Conservation (phyloP, 495 filamentous ascomycete species). For the Penicillium herquei region DNA sequence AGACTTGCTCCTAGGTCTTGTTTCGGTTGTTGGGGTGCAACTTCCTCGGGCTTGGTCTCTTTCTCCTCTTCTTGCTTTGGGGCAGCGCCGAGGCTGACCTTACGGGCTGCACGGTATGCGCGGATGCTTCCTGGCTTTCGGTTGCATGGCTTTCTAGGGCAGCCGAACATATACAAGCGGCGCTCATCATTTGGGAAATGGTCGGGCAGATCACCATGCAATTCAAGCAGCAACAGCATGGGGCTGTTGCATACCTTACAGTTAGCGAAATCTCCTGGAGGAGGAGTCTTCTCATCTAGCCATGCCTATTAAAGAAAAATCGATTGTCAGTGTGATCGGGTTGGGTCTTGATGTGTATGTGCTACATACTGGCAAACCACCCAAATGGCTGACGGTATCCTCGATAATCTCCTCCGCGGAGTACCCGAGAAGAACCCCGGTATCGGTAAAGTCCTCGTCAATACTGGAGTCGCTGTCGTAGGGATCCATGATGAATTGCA, state of each 20-base stretch:
- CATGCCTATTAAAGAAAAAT: conserved; percentile 60
- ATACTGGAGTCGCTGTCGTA: conserved; percentile 76
- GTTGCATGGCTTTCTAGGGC: conserved; percentile 74
- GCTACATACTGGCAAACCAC: conserved; percentile 73
- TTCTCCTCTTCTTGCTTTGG: conserved; percentile 30
- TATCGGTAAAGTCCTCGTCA: conserved; percentile 75
- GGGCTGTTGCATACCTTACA: conserved; percentile 86
- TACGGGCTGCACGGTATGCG: conserved; percentile 63
- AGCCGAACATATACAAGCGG: conserved; percentile 80
- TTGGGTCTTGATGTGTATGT: not conserved
- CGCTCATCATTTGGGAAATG: conserved; percentile 82
- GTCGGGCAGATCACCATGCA: conserved; percentile 88
- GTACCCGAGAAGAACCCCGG: conserved; percentile 88
- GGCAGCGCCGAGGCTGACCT: conserved; percentile 26
- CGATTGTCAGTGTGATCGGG: conserved; percentile 6
- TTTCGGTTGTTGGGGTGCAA: conserved; percentile 30
- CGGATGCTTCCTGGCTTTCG: conserved; percentile 78
- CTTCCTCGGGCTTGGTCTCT: conserved; percentile 23
- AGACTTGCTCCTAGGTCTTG: conserved; percentile 57
- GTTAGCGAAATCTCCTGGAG: conserved; percentile 75
- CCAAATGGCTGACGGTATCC: conserved; percentile 85
- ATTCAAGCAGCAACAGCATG: conserved; percentile 82
- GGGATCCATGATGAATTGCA: conserved; percentile 58
- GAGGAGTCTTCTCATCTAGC: conserved; percentile 65
- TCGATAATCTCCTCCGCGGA: conserved; percentile 77